phyloP scores from a whole-genome alignment of 2,329 filamentous ascomycete genomes.

The Didymella pomorum region DNA sequence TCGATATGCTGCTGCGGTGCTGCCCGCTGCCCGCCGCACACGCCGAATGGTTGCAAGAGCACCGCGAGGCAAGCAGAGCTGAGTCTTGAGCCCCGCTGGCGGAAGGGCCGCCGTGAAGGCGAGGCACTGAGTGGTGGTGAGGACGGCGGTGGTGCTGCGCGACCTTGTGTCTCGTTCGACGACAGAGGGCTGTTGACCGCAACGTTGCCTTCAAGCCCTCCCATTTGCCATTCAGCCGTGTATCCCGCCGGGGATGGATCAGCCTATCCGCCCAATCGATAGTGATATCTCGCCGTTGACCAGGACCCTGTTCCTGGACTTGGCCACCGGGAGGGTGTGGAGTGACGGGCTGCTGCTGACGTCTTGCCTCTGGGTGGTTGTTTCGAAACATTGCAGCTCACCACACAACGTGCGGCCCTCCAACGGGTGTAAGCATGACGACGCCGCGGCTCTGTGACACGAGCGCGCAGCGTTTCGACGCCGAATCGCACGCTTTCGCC shows the following conservation, averaged over 20 bases:
- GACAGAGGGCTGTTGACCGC: slow-evolving; percentile 23
- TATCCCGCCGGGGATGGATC: slow-evolving; percentile 29
- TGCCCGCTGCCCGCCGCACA: slow-evolving; percentile 27
- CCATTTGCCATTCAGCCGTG: slow-evolving; percentile 39
- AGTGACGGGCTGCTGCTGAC: slow-evolving; percentile 36
- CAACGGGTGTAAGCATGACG: slow-evolving; percentile 33
- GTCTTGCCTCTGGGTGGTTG: slow-evolving; percentile 36
- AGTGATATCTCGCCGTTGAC: slow-evolving; percentile 47
- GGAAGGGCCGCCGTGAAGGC: slow-evolving; percentile 22
- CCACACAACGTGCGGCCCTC: slow-evolving; percentile 36
- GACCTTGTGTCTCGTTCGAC: slow-evolving; percentile 40
- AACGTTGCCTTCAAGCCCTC: slow-evolving; percentile 24
- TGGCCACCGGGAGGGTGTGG: slow-evolving; percentile 29
- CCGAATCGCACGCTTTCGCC: slow-evolving; percentile 35
- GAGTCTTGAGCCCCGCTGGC: slow-evolving; percentile 22
- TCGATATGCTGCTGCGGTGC: slow-evolving; percentile 28
- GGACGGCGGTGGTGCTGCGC: slow-evolving; percentile 19
- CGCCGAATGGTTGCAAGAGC: slow-evolving; percentile 29
- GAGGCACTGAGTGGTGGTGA: slow-evolving; percentile 19
- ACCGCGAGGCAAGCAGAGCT: slow-evolving; percentile 14
- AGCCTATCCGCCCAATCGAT: slow-evolving; percentile 53
- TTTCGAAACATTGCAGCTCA: slow-evolving; percentile 45
- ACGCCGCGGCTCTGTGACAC: slow-evolving; percentile 36
- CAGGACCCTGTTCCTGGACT: slow-evolving; percentile 39
- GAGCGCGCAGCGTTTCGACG: slow-evolving; percentile 28